Evolutionary conservation across 805 yeast genomes (phyloP).

Genomic region (Barnettozyma salicaria): DNA sequence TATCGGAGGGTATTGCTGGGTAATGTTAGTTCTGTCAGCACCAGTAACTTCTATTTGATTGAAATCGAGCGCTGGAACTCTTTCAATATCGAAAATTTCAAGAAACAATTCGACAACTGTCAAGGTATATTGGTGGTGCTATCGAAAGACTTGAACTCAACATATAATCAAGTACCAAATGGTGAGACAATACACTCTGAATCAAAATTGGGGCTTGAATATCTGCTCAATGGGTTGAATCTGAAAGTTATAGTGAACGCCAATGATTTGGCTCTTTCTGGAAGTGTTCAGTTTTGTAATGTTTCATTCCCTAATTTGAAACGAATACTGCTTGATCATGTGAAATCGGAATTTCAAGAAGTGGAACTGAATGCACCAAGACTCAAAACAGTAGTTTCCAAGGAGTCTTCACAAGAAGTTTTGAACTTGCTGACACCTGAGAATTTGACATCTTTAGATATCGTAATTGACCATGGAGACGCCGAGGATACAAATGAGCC

Average conservation of each 20-base stretch:
- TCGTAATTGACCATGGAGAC: constrained; percentile 1
- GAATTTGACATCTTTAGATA: constrained; percentile 5
- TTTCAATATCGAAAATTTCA: constrained; percentile 1
- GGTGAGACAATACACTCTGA: too few species aligned
- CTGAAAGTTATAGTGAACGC: constrained; percentile 3
- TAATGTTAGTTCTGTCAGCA: too few species aligned
- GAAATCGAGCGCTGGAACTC: constrained; percentile 8
- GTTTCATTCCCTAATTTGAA: constrained; percentile 2
- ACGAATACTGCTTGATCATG: constrained; percentile 2
- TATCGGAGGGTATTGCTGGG: too few species aligned
- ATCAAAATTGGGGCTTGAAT: too few species aligned
- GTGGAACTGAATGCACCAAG: constrained; percentile 1
- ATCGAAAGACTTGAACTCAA: not conserved
- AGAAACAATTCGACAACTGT: constrained; percentile 2
- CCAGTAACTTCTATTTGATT: constrained; percentile 7
- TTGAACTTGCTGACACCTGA: not conserved
- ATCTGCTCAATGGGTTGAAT: constrained; percentile 5
- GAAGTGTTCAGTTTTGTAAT: constrained; percentile 3
- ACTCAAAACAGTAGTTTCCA: not conserved
- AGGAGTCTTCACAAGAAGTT: constrained; percentile 1
- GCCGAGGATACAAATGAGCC: constrained; percentile 1
- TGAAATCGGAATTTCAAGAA: not conserved
- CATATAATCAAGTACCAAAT: not conserved
- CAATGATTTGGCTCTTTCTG: not conserved
- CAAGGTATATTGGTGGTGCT: constrained; percentile 6